These are phyloP conservation scores for Prillingera fragicola DNA, from an alignment of 1,284 basidiomycete species.

Conservation along the genomic window DNA sequence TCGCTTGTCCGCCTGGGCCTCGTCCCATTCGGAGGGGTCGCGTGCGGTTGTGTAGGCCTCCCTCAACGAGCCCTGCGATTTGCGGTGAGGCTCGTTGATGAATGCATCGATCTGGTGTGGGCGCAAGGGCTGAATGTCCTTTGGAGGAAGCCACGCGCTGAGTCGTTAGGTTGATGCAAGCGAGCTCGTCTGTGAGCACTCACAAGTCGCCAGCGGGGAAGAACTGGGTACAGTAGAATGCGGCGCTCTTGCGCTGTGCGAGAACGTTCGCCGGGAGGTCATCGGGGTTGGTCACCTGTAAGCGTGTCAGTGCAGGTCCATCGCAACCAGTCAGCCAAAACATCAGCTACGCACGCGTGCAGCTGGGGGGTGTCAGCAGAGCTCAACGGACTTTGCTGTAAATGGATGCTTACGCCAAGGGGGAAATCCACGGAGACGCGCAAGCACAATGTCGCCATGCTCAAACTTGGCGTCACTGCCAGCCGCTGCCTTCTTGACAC, in stretches of 20 bases:
- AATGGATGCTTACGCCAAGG: constrained; percentile 59
- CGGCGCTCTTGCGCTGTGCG: constrained; percentile 26
- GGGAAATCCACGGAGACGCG: constrained; percentile 87
- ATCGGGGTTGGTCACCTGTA: constrained; percentile 39
- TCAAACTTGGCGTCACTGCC: constrained; percentile 49
- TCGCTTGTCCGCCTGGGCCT: constrained; percentile 53
- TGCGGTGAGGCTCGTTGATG: constrained; percentile 63
- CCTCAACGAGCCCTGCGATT: constrained; percentile 69
- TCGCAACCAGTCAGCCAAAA: not conserved
- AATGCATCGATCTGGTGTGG: constrained; percentile 77
- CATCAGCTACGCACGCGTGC: constrained; percentile 13
- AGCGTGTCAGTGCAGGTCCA: constrained; percentile 5
- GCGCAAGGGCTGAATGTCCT: constrained; percentile 74
- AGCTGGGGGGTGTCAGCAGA: constrained; percentile 14
- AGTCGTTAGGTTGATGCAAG: constrained; percentile 3
- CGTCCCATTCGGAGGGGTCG: constrained; percentile 67
- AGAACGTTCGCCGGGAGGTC: constrained; percentile 32
- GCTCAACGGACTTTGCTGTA: not conserved
- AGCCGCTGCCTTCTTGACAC: constrained; percentile 13
- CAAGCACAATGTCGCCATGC: constrained; percentile 76
- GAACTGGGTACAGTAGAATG: constrained; percentile 38
- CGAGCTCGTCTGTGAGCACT: constrained; percentile 44
- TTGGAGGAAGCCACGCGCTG: constrained; percentile 78
- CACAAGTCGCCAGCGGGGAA: constrained; percentile 73
- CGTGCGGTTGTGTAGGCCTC: constrained; percentile 76